phyloP scores from a whole-genome alignment of 1,284 basidiomycete species.

The Papiliotrema laurentii region DNA sequence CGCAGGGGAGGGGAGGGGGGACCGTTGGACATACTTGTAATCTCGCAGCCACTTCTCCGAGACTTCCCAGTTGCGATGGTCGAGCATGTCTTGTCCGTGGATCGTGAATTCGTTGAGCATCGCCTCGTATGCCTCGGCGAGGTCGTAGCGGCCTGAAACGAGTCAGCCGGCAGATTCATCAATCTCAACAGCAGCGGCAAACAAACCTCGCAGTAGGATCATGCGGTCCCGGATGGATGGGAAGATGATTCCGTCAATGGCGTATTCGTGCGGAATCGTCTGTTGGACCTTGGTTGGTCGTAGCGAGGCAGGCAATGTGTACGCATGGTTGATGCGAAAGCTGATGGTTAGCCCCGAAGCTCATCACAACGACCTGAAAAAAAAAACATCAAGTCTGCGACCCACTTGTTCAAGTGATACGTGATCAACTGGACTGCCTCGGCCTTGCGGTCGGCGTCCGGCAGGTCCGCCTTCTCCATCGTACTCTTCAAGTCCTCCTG shows the following conservation, averaged over 20 bases:
- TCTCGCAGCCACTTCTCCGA: constrained; percentile 72
- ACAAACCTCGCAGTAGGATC: constrained; percentile 72
- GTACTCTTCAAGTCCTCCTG: constrained; percentile 28
- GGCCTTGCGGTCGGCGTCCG: constrained; percentile 26
- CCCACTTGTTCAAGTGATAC: constrained; percentile 75
- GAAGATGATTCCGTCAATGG: constrained; percentile 82
- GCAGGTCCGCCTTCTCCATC: constrained; percentile 23
- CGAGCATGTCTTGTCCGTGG: constrained; percentile 82
- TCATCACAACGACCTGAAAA: not conserved
- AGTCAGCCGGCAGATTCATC: not conserved
- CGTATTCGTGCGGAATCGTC: constrained; percentile 80
- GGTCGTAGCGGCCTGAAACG: constrained; percentile 35
- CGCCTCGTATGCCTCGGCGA: constrained; percentile 30
- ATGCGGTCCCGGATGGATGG: constrained; percentile 82
- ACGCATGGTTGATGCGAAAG: constrained; percentile 55
- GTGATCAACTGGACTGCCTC: constrained; percentile 50
- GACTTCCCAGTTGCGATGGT: constrained; percentile 83
- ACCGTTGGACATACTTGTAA: constrained; percentile 59
- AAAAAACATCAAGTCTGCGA: too few relatives aligned
- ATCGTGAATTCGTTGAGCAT: constrained; percentile 57
- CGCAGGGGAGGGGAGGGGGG: not conserved
- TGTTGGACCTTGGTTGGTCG: constrained; percentile 79
- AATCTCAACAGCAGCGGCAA: not conserved
- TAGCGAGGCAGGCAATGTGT: constrained; percentile 80
- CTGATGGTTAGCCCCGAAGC: constrained; percentile 17